These are phyloP conservation scores for Escallonia herrerae DNA, from an alignment of 129 eudicot species.

Conservation along the genomic window DNA sequence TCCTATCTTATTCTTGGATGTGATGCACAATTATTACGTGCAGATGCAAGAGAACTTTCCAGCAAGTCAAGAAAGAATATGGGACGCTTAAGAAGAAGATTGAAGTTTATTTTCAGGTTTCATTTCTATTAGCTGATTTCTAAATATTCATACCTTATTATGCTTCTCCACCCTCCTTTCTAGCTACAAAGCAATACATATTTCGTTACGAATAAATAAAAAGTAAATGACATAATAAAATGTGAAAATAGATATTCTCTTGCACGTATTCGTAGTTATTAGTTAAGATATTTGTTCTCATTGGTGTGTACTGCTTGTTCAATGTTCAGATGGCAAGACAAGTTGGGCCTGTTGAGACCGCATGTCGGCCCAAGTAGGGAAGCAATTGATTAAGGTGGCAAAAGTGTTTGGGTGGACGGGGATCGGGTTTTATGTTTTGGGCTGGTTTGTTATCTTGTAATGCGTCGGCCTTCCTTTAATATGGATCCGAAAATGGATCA, in stretches of 20 bases:
- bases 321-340: constrained; percentile 66
- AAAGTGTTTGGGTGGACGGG: too few relatives aligned
- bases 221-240: not conserved
- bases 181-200: not conserved
- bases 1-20: not conserved
- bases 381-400: too few relatives aligned
- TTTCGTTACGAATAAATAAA: not conserved
- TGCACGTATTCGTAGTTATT: too few relatives aligned
- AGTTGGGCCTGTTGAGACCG: constrained; percentile 62
- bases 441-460: too few relatives aligned
- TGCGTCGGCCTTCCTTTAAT: too few relatives aligned
- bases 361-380: constrained; percentile 47
- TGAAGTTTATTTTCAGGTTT: constrained; percentile 88
- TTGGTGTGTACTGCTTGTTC: not conserved
- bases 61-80: constrained; percentile 80
- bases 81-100: constrained; percentile 66
- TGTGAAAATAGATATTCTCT: too few relatives aligned
- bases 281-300: not conserved
- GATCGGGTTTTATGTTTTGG: too few relatives aligned
- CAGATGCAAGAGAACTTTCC: constrained; percentile 86
- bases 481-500: too few relatives aligned
- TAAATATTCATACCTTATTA: not conserved
- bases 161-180: not conserved
- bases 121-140: not conserved
- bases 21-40: constrained; percentile 6